Percentiles rank a stretch among this genome's conserved stretches.
Conservation (phyloP, 225 moss, liverwort and hornwort species). For the Pseudoscleropodium purum region DNA sequence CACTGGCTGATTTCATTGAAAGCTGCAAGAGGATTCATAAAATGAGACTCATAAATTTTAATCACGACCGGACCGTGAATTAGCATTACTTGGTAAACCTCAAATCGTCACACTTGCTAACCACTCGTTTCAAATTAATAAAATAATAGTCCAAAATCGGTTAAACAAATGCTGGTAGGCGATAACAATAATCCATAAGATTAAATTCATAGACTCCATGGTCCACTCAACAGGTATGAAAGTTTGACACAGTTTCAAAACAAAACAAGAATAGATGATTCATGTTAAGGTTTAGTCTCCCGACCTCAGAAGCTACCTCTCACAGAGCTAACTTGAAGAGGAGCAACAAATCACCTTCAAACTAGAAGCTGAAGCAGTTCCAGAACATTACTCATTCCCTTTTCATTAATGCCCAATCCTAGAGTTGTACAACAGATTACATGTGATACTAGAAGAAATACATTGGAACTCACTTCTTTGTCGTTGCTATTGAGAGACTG, state of each 20-base stretch:
- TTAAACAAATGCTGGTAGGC: not conserved
- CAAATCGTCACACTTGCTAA: not conserved
- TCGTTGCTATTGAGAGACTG: slow-evolving; percentile 49
- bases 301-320: not conserved
- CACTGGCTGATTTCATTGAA: slow-evolving; percentile 47
- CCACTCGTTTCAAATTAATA: not conserved
- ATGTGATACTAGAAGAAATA: not conserved
- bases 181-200: not conserved
- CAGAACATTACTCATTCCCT: not conserved
- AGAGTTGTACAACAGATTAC: not conserved
- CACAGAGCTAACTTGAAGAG: not conserved
- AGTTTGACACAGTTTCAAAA: not conserved
- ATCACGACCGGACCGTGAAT: not conserved
- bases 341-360: not conserved
- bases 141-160: not conserved
- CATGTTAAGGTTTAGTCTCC: not conserved
- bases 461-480: slow-evolving; percentile 44
- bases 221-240: not conserved
- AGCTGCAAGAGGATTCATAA: slow-evolving; percentile 35
- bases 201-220: not conserved
- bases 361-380: not conserved
- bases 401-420: not conserved
- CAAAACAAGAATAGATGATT: not conserved
- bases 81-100: not conserved
- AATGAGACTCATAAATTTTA: not conserved